Evolutionary conservation across 2,329 filamentous ascomycete species (phyloP), one percentile per base, ranked within the genome.

Genomic region (Colletotrichum magnum): DNA sequence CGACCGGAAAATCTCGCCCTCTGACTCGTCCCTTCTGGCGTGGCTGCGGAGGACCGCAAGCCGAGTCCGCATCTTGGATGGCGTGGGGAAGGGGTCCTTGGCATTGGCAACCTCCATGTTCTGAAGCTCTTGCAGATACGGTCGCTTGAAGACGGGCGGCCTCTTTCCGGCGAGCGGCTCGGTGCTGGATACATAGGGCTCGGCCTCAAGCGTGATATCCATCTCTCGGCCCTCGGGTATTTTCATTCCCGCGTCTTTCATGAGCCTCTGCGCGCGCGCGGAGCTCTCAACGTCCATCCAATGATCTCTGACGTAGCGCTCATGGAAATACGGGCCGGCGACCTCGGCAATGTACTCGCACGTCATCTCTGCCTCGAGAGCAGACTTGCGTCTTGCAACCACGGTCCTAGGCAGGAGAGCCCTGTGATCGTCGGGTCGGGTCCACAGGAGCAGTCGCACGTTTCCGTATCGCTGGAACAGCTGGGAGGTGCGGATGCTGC

Each of bases 381-480:
- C 84, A 24, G 84, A 77, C 53, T 89, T 90, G 50, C 80, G 85
- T n/a, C 91, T 87, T 1, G 82, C 78, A 41, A 83, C 78, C 3
- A 92, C 76, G 2, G 82, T 81, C 60, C 87, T 87, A 0, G 95
- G 92, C 7, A 97, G 68, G 1, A 93, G 73, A 1, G 78, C 71
- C 6, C 79, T 74, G 72, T 89, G 89, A 64, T 94, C 91, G 0
- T 87, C 82, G 51, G 90, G 83, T 1, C 88, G 85, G 4, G 90
- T 75, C 90, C 94, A 95, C 47, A 95, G 77, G 1, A 98, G 85
- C 84, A 95, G 91, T 57, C 94, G 90, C 3, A 97, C 90, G 18
- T 91, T 87, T 3, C 95, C 95, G 76, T 94, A 95, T 32, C 85
- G 84, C 74, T 97, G 92, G 73, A 97, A 88, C 0, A 92, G 83